These are phyloP conservation scores for Cinnamomum chago DNA, from an alignment of 164 flowering plant species.

Conservation along the genomic window DNA sequence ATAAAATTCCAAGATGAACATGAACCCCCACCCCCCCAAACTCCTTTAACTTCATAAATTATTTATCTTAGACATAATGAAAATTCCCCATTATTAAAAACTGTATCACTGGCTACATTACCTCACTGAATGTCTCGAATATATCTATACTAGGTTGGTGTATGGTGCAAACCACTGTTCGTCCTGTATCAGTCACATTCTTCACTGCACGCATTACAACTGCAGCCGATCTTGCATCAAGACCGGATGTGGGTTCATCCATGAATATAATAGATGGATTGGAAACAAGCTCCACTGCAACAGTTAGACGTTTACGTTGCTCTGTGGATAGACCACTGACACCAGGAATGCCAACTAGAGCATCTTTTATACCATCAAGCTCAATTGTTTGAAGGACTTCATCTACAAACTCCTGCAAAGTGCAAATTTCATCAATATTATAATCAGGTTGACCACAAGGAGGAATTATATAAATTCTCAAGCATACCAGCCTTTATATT, in stretches of 20 bases:
- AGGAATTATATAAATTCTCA: not conserved
- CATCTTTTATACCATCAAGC: slow-evolving; percentile 60
- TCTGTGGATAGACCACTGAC: slow-evolving; percentile 73
- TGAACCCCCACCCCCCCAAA: too few species aligned
- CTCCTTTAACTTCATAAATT: too few species aligned
- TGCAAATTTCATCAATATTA: slow-evolving; percentile 4
- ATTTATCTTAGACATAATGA: too few species aligned
- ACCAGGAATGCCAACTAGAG: slow-evolving; percentile 70
- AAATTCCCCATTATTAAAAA: not conserved
- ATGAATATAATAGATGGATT: slow-evolving; percentile 78
- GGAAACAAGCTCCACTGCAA: slow-evolving; percentile 83
- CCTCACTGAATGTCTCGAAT: slow-evolving; percentile 87
- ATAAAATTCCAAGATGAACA: not conserved
- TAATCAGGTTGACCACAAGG: not conserved
- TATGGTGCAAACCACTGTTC: slow-evolving; percentile 67
- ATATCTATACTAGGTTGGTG: slow-evolving; percentile 76
- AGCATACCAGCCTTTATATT: not conserved
- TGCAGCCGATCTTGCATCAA: slow-evolving; percentile 89
- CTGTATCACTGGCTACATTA: slow-evolving; percentile 12
- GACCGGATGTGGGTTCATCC: slow-evolving; percentile 86
- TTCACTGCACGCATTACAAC: slow-evolving; percentile 80
- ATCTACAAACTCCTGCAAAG: slow-evolving; percentile 53
- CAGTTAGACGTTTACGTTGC: slow-evolving; percentile 76
- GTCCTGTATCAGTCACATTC: slow-evolving; percentile 55
- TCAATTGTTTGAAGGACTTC: slow-evolving; percentile 77